Evolutionary conservation across 768 basidiomycete genomes (phyloP), one percentile per base, ranked within the genome.

Genomic region (Stropharia rugosoannulata): DNA sequence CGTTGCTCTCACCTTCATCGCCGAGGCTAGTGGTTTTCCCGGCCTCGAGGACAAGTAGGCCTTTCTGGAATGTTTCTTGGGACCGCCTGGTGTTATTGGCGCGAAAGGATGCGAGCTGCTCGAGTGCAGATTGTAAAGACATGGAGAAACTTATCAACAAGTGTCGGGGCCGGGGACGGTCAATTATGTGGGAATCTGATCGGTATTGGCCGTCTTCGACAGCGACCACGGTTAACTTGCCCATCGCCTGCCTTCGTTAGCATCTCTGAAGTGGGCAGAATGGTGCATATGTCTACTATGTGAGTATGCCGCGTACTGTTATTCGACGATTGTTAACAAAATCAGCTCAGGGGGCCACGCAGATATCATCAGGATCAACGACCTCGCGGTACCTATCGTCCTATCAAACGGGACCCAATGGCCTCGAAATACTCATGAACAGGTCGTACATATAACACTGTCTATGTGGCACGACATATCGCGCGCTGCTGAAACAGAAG

Each of bases 1-100:
- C 10, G 9, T 2, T 27, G 16, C 57, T 22, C 72, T 49, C 55
- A 86, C 87, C 76, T 58, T 89, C 84, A 55, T 87, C 82, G 3
- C 81, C 83, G 25, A 81, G 68, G 45, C 76, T 80, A 25, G 66
- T 60, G 3, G 73, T 60, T 1, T 55, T 71, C 54, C 80, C 77
- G 3, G 78, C 75, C 50, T 81, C 75, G 39, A 90, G 70, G 1
- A 89, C 62, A 1, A 70, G 35, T 7, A 73, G 57, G 3, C 86
- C 87, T 43, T 81, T 75, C 41, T 82, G 71, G 19, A 89, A 80
- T 2, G 77, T 77, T 50, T 87, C 83, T 56, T 83, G 80, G 1
- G 87, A 87, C 0, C 80, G 77, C 41, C 80, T 69, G 16, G 70
- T 73, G 61, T 80, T 83, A 35, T 79, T 80, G 48, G 74, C 65